Conservation (phyloP, 2,329 filamentous ascomycete genomes). For the Beauveria scarabaeidicola region DNA sequence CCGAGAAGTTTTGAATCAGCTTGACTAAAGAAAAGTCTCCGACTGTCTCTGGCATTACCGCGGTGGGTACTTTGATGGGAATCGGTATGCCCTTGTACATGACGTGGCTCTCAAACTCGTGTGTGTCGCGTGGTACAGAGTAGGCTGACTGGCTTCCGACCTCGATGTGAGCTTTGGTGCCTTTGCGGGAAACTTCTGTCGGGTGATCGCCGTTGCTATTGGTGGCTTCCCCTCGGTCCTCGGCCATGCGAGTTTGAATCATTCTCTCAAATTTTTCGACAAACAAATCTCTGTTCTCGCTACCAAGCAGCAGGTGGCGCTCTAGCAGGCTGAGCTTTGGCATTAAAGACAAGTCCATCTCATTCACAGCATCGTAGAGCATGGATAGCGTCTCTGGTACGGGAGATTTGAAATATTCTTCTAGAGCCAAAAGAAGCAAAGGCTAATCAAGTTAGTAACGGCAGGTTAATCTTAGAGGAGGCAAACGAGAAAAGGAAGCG, state of each 20-base stretch:
- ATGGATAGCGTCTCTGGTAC: conserved; percentile 79
- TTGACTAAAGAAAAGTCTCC: conserved; percentile 97
- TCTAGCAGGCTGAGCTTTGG: conserved; percentile 78
- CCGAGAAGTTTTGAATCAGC: conserved; percentile 88
- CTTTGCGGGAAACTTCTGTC: conserved; percentile 48
- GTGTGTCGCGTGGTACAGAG: conserved; percentile 80
- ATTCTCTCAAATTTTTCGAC: conserved; percentile 96
- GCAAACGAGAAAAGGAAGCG: conserved; percentile 18
- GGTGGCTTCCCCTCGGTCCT: conserved; percentile 44
- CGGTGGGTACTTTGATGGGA: conserved; percentile 91
- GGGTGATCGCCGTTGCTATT: conserved; percentile 32
- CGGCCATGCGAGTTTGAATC: conserved; percentile 70
- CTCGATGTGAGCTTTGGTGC: conserved; percentile 54
- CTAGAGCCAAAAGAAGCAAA: conserved; percentile 77
- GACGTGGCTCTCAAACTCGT: conserved; percentile 94
- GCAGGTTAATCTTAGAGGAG: conserved; percentile 10
- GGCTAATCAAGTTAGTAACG: conserved; percentile 45
- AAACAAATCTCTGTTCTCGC: conserved; percentile 92
- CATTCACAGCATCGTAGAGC: conserved; percentile 87
- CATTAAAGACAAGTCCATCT: conserved; percentile 93
- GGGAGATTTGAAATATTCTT: conserved; percentile 94
- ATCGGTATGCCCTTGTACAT: conserved; percentile 95
- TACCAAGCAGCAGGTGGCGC: conserved; percentile 76
- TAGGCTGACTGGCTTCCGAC: conserved; percentile 52
- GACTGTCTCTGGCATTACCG: conserved; percentile 88